Evolutionary conservation across 2,329 filamentous ascomycete genomes (phyloP).

Genomic region (Proliferodiscus dingleyae): DNA sequence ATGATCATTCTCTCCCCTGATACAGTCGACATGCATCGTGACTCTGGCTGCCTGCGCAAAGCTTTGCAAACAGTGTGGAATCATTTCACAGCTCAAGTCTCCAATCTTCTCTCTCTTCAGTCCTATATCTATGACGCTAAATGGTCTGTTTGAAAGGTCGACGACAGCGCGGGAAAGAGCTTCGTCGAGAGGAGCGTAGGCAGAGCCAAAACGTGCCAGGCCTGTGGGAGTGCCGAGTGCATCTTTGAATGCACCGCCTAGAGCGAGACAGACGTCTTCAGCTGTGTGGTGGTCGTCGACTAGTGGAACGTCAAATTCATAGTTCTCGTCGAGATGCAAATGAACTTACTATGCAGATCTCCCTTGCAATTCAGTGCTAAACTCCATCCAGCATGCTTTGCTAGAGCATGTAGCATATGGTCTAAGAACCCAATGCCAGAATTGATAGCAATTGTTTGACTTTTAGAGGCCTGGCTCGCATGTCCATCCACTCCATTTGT

Average conservation of each 20-base stretch:
- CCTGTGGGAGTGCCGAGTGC: slow-evolving; percentile 76
- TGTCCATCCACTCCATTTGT: slow-evolving; percentile 56
- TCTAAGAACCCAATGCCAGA: slow-evolving; percentile 97
- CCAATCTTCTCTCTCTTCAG: slow-evolving; percentile 90
- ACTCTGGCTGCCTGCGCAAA: slow-evolving; percentile 87
- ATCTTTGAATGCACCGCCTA: slow-evolving; percentile 77
- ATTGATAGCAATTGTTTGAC: slow-evolving; percentile 80
- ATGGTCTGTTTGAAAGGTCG: slow-evolving; percentile 90
- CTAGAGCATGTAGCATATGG: slow-evolving; percentile 96
- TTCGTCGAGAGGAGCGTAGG: slow-evolving; percentile 92
- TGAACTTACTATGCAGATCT: slow-evolving; percentile 76
- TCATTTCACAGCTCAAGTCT: slow-evolving; percentile 91
- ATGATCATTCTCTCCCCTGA: slow-evolving; percentile 90
- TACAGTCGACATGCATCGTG: slow-evolving; percentile 92
- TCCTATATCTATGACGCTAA: slow-evolving; percentile 75
- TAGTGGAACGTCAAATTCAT: slow-evolving; percentile 31
- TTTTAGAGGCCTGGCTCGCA: slow-evolving; percentile 77
- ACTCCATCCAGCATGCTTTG: slow-evolving; percentile 95
- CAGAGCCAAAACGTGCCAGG: slow-evolving; percentile 84
- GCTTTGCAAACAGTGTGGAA: slow-evolving; percentile 90
- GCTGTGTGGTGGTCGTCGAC: slow-evolving; percentile 99
- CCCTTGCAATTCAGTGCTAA: slow-evolving; percentile 77
- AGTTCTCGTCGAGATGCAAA: not conserved
- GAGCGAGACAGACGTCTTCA: slow-evolving; percentile 89
- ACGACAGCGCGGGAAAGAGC: slow-evolving; percentile 90